Conservation (phyloP, 306 rosid species). For the Vachellia collinsii region DNA sequence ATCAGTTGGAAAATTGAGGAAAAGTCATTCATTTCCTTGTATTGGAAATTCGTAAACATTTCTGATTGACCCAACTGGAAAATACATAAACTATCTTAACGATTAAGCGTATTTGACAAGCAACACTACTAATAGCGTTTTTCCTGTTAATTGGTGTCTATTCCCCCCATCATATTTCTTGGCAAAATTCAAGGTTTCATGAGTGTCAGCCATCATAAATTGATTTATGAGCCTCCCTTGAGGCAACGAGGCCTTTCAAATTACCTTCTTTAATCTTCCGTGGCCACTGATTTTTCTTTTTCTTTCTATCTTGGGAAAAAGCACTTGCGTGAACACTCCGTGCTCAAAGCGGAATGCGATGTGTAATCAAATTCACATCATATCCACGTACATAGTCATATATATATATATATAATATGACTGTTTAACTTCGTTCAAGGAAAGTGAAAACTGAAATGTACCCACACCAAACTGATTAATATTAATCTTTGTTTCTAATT, state of each 20-base stretch:
- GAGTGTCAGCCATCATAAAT: slow-evolving; percentile 30
- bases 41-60: slow-evolving; percentile 49
- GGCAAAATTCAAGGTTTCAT: slow-evolving; percentile 16
- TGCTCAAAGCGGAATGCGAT: slow-evolving; percentile 17
- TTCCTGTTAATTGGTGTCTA: slow-evolving; percentile 19
- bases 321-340: slow-evolving; percentile 28
- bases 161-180: slow-evolving; percentile 17
- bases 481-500: background rate
- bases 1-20: slow-evolving; percentile 31
- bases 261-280: background rate
- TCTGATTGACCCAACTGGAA: slow-evolving; percentile 33
- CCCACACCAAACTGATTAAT: slow-evolving; percentile 12
- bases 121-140: slow-evolving; percentile 14
- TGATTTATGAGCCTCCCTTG: slow-evolving; percentile 32
- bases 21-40: slow-evolving; percentile 43
- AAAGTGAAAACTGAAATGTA: slow-evolving; percentile 29
- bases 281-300: slow-evolving; percentile 14
- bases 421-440: slow-evolving; percentile 40
- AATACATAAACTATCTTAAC: slow-evolving; percentile 26
- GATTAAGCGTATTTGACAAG: slow-evolving; percentile 38
- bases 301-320: slow-evolving; percentile 19
- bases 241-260: slow-evolving; percentile 17
- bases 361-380: slow-evolving; percentile 37
- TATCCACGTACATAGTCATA: slow-evolving; percentile 20
- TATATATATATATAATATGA: background rate